These are phyloP conservation scores for Colletotrichum sp. DNA, from an alignment of 2,329 filamentous ascomycete genomes.

Conservation along the genomic window DNA sequence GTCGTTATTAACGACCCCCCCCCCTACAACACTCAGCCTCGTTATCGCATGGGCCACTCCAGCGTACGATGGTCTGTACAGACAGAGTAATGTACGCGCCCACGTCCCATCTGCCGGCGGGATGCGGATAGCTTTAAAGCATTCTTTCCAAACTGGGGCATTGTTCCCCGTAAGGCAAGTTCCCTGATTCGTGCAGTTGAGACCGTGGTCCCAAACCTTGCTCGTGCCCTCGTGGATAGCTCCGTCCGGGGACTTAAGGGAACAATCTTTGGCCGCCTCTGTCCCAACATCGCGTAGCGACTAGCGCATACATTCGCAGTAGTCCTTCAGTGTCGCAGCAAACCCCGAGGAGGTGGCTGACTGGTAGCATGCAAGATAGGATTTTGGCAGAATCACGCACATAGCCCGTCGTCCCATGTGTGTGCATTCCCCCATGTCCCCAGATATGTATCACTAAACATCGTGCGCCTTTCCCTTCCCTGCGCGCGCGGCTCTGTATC, in stretches of 20 bases:
- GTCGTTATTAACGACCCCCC: not conserved
- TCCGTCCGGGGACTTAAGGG: not conserved
- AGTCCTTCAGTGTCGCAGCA: not conserved
- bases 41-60: not conserved
- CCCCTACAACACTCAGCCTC: not conserved
- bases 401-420: not conserved
- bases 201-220: not conserved
- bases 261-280: not conserved
- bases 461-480: not conserved
- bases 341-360: not conserved
- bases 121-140: not conserved
- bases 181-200: conserved; percentile 6
- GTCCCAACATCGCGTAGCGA: not conserved
- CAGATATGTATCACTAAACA: not conserved
- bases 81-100: not conserved
- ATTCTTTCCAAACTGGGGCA: not conserved
- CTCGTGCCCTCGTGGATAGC: not conserved
- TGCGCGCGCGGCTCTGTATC: not conserved
- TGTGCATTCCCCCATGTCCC: not conserved
- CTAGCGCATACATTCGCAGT: not conserved
- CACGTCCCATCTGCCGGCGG: not conserved
- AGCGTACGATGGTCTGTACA: not conserved
- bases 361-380: not conserved
- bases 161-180: not conserved
- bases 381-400: not conserved